A percentile compares a stretch with the other conserved stretches of the same genome.
These are phyloP conservation scores for Somion occarium DNA, from an alignment of 1,284 basidiomycete genomes.

Conservation along the genomic window DNA sequence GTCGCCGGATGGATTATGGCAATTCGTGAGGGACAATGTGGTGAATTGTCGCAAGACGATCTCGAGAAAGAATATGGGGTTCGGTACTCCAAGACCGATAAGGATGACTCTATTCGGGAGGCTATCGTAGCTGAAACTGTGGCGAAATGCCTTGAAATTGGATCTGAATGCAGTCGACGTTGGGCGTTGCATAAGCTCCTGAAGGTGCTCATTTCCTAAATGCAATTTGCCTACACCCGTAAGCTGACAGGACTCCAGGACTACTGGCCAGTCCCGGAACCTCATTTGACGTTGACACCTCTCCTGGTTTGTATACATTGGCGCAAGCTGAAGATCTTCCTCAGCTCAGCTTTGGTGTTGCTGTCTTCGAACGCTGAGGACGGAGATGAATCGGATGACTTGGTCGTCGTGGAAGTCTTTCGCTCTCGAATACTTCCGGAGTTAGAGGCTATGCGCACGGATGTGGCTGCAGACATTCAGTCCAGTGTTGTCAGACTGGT, in stretches of 20 bases:
- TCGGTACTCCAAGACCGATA: conserved; percentile 25
- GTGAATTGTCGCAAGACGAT: conserved; percentile 24
- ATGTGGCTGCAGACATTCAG: conserved; percentile 22
- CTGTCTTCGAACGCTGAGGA: conserved; percentile 22
- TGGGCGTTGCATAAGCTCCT: conserved; percentile 29
- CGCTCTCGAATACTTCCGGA: conserved; percentile 46
- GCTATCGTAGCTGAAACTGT: conserved; percentile 31
- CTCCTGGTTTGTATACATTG: conserved; percentile 29
- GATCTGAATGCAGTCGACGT: conserved; percentile 24
- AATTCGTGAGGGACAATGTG: conserved; percentile 27
- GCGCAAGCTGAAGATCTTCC: conserved; percentile 36
- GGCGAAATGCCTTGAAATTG: conserved; percentile 32
- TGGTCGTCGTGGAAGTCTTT: conserved; percentile 37
- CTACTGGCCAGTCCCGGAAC: conserved; percentile 40
- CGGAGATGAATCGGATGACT: conserved; percentile 19
- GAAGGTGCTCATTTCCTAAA: conserved; percentile 24
- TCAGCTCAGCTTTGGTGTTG: conserved; percentile 33
- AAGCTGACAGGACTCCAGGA: too few relatives aligned
- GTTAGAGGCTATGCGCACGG: conserved; percentile 31
- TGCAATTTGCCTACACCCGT: background rate
- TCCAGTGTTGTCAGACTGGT: conserved; percentile 32
- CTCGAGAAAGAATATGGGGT: conserved; percentile 35
- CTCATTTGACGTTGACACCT: conserved; percentile 24
- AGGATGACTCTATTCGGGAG: conserved; percentile 21
- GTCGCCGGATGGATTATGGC: conserved; percentile 25